Evolutionary conservation across 495 filamentous ascomycete species (phyloP), one percentile per base, ranked within the genome.

Genomic region (Penicillium daleae): DNA sequence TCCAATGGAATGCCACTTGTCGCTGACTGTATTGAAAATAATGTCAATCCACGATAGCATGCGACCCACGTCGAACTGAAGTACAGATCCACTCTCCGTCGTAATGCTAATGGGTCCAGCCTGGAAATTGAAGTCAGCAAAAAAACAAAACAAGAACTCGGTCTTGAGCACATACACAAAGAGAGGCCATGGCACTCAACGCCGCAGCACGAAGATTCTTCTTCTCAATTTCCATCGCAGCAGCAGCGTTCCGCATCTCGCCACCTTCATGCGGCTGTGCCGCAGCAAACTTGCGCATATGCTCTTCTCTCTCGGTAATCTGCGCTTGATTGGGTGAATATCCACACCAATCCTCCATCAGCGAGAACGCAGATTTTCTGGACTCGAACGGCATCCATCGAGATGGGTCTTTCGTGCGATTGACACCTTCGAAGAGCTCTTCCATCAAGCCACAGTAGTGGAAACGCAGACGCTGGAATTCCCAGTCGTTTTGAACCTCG

Each of bases 281-380:
- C 31, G 95, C 86, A 50, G 92, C 81, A 22, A 89, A 90, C 66
- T 92, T 89, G 61, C 91, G 82, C 91, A 97, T 96, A 49, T 83
- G 89, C 57, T 96, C 90, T 80, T 97, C 95, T 57, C 92, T 82
- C 60, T 90, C 86, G 17, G 87, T 85, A 37, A 96, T 91, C 60
- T 93, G 90, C 33, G 78, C 76, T 69, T 93, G 93, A 72, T 97
- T 97, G 6, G 95, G 92, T 0, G 95, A 96, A 73, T 95, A 96
- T 0, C 96, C 95, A 77, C 96, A 98, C 95, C 95, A 99, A 59
- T 98, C 94, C 72, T 98, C 94, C 93, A 99, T 98, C 33, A 98
- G 76, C 6, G 93, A 88, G 70, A 98, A 99, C 6, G 93, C 87
- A 10, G 95, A 97, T 69, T 97, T 93, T 26, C 95, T 82, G 0